These are phyloP conservation scores for Paspalum vaginatum DNA, from an alignment of 176 grass and related monocot genomes.

Conservation along the genomic window DNA sequence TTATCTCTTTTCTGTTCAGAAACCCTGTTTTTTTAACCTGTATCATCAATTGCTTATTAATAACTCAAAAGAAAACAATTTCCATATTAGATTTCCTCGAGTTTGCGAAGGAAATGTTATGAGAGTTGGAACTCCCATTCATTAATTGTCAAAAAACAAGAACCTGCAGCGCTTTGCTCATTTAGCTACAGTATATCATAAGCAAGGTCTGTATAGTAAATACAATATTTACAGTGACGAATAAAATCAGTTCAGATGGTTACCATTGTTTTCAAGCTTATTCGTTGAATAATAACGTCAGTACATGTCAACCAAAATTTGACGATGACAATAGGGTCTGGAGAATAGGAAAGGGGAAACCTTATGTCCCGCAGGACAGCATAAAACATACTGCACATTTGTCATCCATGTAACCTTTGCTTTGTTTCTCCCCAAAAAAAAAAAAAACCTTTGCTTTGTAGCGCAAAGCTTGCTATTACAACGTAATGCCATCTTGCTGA, in stretches of 20 bases:
- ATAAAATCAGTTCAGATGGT: constrained; percentile 1
- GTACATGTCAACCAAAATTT: not conserved
- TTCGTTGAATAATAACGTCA: not conserved
- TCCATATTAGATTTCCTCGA: not conserved
- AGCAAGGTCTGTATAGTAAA: constrained; percentile 8
- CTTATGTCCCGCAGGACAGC: not conserved
- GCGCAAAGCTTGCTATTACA: constrained; percentile 7
- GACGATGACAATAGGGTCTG: not conserved
- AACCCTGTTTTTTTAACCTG: not conserved
- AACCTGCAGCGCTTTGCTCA: not conserved
- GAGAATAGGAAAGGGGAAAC: not conserved
- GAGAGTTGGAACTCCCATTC: not conserved
- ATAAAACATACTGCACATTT: not conserved
- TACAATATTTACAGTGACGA: constrained; percentile 1
- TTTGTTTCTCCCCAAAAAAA: no score
- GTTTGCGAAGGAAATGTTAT: not conserved
- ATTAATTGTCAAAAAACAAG: not conserved
- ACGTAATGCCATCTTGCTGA: not conserved
- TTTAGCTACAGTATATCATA: not conserved
- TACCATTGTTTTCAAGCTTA: constrained; percentile 1
- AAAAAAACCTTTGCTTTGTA: not conserved
- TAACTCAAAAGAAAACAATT: not conserved
- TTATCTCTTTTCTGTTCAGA: not conserved
- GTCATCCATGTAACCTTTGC: not conserved
- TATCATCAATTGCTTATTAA: constrained; percentile 1